Percentiles rank a stretch among this genome's conserved stretches.
phyloP scores from a whole-genome alignment of 306 rosid genomes.

The Sicyos edulis region DNA sequence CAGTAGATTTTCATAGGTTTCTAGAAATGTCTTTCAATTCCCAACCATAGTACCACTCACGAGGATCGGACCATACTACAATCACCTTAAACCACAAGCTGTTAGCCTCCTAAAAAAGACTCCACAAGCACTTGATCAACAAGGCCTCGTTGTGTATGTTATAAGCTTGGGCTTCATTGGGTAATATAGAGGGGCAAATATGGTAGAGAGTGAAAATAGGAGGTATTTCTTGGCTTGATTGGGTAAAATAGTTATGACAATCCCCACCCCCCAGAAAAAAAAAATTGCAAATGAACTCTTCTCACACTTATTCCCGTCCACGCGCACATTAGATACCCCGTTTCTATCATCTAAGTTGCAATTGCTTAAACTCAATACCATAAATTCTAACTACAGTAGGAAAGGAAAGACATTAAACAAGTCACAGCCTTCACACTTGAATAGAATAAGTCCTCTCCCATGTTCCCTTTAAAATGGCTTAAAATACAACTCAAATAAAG shows the following conservation, averaged over 20 bases:
- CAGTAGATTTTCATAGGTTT: background rate
- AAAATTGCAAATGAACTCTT: no score
- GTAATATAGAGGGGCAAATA: background rate
- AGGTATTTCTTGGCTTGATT: background rate
- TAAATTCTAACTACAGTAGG: background rate
- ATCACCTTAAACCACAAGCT: background rate
- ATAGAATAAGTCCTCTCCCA: background rate
- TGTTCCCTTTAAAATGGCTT: background rate
- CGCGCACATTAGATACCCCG: no score
- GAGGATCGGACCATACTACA: background rate
- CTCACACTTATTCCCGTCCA: no score
- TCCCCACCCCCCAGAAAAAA: no score
- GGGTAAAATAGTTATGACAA: background rate
- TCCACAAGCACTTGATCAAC: background rate
- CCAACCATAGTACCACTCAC: background rate
- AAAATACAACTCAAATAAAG: slow-evolving; percentile 11
- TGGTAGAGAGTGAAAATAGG: background rate
- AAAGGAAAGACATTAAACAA: background rate
- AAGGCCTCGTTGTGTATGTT: background rate
- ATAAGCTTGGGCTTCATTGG: background rate
- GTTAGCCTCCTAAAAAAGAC: background rate
- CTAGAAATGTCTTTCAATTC: background rate
- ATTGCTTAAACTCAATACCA: background rate
- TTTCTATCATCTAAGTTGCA: background rate
- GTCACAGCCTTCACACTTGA: background rate